Conservation (phyloP, 441 rosid species). For the Euphorbia neoarborescens region DNA sequence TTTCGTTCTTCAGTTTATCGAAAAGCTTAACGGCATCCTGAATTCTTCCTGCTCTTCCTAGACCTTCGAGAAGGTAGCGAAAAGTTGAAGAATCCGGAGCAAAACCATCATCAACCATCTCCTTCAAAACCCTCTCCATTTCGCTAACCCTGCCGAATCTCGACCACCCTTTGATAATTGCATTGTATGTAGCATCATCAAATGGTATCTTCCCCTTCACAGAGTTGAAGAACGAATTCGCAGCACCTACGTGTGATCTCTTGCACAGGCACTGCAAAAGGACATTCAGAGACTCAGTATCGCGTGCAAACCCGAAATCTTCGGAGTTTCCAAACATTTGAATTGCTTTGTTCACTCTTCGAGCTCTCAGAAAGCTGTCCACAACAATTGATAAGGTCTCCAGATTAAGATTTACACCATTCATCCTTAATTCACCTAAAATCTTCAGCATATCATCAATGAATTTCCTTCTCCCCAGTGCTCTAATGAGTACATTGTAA, state of each 20-base stretch:
- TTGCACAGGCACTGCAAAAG: slow-evolving; percentile 59
- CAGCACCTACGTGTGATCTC: slow-evolving; percentile 62
- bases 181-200: slow-evolving; percentile 45
- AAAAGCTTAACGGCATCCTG: slow-evolving; percentile 57
- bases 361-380: slow-evolving; percentile 51
- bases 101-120: slow-evolving; percentile 52
- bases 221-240: slow-evolving; percentile 46
- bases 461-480: slow-evolving; percentile 67
- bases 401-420: slow-evolving; percentile 33
- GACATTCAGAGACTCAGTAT: slow-evolving; percentile 52
- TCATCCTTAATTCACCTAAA: slow-evolving; percentile 34
- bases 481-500: slow-evolving; percentile 52
- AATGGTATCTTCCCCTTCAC: slow-evolving; percentile 44
- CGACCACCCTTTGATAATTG: slow-evolving; percentile 64
- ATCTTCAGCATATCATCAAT: slow-evolving; percentile 40
- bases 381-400: slow-evolving; percentile 46
- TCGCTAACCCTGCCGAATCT: slow-evolving; percentile 50
- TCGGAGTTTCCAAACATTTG: slow-evolving; percentile 42
- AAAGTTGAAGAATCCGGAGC: slow-evolving; percentile 48
- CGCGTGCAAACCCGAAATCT: slow-evolving; percentile 43
- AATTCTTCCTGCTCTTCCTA: slow-evolving; percentile 67
- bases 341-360: slow-evolving; percentile 46
- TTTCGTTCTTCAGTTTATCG: slow-evolving; percentile 39
- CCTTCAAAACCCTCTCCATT: slow-evolving; percentile 52
- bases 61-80: slow-evolving; percentile 54